These are phyloP conservation scores for Guyanaporus albipodus DNA, from an alignment of 768 basidiomycete species.

Conservation along the genomic window DNA sequence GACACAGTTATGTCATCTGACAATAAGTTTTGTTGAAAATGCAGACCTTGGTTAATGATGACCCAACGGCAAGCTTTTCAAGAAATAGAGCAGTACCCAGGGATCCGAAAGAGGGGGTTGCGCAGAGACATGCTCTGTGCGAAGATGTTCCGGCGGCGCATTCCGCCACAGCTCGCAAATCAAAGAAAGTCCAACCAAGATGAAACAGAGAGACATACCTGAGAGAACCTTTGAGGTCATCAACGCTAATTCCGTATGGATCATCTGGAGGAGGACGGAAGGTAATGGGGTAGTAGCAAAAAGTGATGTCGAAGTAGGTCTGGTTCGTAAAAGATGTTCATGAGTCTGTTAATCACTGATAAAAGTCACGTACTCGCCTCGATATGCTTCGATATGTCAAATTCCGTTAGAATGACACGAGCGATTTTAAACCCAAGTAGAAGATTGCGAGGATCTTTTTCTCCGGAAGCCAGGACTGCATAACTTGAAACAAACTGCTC, in stretches of 20 bases:
- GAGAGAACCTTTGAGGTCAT: conserved; percentile 74
- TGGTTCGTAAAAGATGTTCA: conserved; percentile 29
- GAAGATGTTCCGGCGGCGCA: neutral
- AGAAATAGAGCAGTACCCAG: conserved; percentile 85
- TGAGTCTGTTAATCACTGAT: neutral
- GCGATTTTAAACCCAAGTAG: conserved; percentile 86
- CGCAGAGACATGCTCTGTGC: conserved; percentile 62
- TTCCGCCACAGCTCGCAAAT: neutral
- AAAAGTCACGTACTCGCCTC: conserved; percentile 55
- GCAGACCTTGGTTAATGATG: conserved; percentile 74
- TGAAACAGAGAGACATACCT: conserved; percentile 39
- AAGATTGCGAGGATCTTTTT: conserved; percentile 96
- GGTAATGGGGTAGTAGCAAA: conserved; percentile 98
- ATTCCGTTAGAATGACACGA: conserved; percentile 82
- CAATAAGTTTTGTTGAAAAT: neutral
- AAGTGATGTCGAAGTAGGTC: conserved; percentile 91
- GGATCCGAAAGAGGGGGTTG: conserved; percentile 77
- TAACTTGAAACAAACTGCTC: conserved; percentile 74
- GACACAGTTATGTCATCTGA: conserved; percentile 1
- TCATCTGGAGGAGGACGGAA: conserved; percentile 93
- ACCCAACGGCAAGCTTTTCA: conserved; percentile 85
- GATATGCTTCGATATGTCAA: conserved; percentile 67
- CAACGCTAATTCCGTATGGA: conserved; percentile 86
- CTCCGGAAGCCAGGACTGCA: conserved; percentile 80
- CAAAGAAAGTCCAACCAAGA: neutral